These are phyloP conservation scores for Zea luxurians DNA, from an alignment of 176 grass and related monocot genomes.

Conservation along the genomic window DNA sequence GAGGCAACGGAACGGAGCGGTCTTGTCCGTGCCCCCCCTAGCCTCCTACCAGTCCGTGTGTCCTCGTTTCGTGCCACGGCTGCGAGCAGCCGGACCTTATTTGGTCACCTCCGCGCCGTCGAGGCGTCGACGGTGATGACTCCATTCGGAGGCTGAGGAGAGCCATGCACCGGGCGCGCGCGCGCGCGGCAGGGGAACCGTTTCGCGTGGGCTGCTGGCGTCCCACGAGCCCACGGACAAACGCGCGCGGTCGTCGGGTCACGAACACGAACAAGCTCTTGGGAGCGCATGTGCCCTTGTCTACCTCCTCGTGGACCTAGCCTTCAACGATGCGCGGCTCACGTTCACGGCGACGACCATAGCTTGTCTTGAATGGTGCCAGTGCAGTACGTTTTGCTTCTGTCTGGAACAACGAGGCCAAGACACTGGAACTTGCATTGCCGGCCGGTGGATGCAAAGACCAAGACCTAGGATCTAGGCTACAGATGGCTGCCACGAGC, in stretches of 20 bases:
- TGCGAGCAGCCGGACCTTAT: neutral
- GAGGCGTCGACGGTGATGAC: neutral
- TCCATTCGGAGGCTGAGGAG: neutral
- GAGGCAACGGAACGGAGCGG: neutral
- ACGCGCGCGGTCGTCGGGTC: neutral
- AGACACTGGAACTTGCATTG: neutral
- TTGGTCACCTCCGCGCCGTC: neutral
- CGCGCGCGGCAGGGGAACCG: neutral
- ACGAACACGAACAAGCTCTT: neutral
- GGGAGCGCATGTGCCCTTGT: conserved; percentile 8
- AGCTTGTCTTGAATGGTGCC: neutral
- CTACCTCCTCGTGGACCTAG: neutral
- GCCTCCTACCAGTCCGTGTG: neutral
- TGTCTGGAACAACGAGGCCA: neutral
- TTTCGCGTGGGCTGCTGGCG: neutral
- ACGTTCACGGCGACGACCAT: neutral
- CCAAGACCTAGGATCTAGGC: neutral
- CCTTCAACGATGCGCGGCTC: neutral
- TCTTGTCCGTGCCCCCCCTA: neutral
- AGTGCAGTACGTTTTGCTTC: neutral
- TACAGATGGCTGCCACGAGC: neutral
- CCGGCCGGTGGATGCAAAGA: neutral
- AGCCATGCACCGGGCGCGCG: neutral
- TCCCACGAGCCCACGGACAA: neutral
- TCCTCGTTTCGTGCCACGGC: too few species aligned